Base-by-base conservation (phyloP, 768 basidiomycete species). In the Phanerochaete sordida region DNA sequence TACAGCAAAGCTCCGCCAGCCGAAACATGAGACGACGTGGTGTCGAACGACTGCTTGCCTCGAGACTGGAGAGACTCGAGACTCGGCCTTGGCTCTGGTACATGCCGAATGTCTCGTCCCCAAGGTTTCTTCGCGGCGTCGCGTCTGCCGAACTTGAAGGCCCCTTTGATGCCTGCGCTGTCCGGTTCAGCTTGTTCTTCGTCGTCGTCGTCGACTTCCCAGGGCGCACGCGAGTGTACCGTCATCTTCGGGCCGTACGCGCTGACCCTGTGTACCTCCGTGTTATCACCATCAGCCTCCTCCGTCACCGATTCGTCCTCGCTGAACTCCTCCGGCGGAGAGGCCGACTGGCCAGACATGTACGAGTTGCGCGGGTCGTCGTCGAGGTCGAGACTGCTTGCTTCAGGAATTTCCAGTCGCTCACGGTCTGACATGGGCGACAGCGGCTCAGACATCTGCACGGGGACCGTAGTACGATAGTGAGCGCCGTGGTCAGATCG, bases 231-330 rank as follows among this genome's bases (percentile, higher is more conserved):
- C 62, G 88, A 89, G 72, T 91, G 88, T 68, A 91, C 84, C 53
- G 86, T 84, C 81, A 92, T 89, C 72, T 84, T 91, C 30, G 91
- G 91, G n/a, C 91, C 91, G 33, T 88, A 83, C 50, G 86, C 74
- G 66, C 88, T 91, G 72, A 91, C 82, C 56, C 86, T 79, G 60
- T 79, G 71, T 1, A 78, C 73, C 37, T 76, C 66, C 9, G 78
- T 77, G 37, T 81, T 76, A 53, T 81, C 78, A 47, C 76, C 76
- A 44, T 76, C 76, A 49, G 75, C 73, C 1, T 53, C 55, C 23
- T 55, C 60, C 6, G 59, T 26, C 13, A 68, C 58, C 15, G 62
- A 59, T n/a, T 64, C 60, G 50, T 67, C 52, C 27, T 60, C 63
- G 21, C 43, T 61, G 16, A 31, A 31, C 15, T 50, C 56, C 50